Base-by-base conservation (phyloP, 345 rosid species). In the Gossypium mustelinum region DNA sequence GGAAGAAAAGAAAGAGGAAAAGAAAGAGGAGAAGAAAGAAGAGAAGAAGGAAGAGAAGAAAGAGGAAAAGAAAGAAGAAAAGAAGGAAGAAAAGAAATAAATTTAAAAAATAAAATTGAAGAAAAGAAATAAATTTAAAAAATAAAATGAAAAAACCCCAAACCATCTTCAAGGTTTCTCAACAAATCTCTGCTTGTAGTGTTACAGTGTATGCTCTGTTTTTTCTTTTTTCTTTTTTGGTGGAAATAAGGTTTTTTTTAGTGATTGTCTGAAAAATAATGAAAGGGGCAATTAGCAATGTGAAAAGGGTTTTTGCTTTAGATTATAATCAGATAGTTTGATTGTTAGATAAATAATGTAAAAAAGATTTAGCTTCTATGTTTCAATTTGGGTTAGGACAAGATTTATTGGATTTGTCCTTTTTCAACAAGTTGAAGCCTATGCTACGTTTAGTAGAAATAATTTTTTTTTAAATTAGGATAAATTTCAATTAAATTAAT, bases 1-100 rank as follows among this genome's bases (percentile, higher is more conserved):
- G 9, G 82, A 78, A 0, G 97, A 91, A 79, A 92, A 92, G 88
- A 94, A 94, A 73, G 94, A 87, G 16, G 86, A 85, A 22, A 79
- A 39, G 81, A 89, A 44, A 5, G 7, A 34, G 41, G 89, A 83
- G 0, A 79, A 89, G 0, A 81, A 84, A 64, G 75, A 79, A 11
- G 84, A 78, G 0, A 91, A 85, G 78, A 86, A 91, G 9, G 86
- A 85, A 24, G 81, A 80, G 20, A 75, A 60, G n/a, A 50, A 12
- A 3, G 92, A 85, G 2, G 91, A 84, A 7, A 82, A 89, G 59
- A 87, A 87, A 9, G 89, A 90, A 0, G 89, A 87, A 0, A 84
- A 87, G 58, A 85, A 88, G 34, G 89, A 83, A 0, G 80, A 89
- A 0, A 80, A 82, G 71, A 78, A 79, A 13, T 82, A 77, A 0